Evolutionary conservation across 2,329 filamentous ascomycete species (phyloP), one percentile per base, ranked within the genome.

Genomic region (Neurospora crassa): DNA sequence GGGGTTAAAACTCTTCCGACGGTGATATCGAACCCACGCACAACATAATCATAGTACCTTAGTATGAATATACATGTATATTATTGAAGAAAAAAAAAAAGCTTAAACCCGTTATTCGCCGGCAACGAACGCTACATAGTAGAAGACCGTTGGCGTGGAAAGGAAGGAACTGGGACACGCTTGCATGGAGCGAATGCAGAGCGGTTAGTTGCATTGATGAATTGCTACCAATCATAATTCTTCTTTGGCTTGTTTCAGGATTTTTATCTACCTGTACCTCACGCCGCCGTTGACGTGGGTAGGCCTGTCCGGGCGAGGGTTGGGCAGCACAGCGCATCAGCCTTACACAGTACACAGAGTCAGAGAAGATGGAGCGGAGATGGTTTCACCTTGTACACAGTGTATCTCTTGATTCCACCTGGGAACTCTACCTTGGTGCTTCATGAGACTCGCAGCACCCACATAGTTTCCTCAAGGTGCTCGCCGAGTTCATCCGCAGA

Each of bases 151-250:
- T 63, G 53, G 53, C 53, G 53, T 63, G 24, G 24, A 63, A 63
- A 34, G 53, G 16, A 37, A 63, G 53, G 53, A 34, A 63, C 24
- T 34, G 24, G 53, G 53, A 63, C 70, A 67, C 73, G 74, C 75
- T 76, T 76, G 76, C 75, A 77, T 74, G 71, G 73, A 71, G 71
- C 77, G 73, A 75, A 78, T 79, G 78, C 78, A 79, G 75, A 76
- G 78, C 78, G 78, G 78, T 77, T 79, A 79, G 76, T 76, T 79
- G 76, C 76, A 70, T 76, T 76, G 73, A 74, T 73, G 73, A 73
- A 71, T 71, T 70, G 68, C 72, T 71, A 67, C 78, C 78, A 79
- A 79, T 78, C 75, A 73, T 29, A 71, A 40, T 40, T 37, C 41
- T 24, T 47, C 70, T 70, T 68, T 68, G 40, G 59, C 59, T 67